These are phyloP conservation scores for Rutstroemia sp. DNA, from an alignment of 2,329 filamentous ascomycete genomes.

Conservation along the genomic window DNA sequence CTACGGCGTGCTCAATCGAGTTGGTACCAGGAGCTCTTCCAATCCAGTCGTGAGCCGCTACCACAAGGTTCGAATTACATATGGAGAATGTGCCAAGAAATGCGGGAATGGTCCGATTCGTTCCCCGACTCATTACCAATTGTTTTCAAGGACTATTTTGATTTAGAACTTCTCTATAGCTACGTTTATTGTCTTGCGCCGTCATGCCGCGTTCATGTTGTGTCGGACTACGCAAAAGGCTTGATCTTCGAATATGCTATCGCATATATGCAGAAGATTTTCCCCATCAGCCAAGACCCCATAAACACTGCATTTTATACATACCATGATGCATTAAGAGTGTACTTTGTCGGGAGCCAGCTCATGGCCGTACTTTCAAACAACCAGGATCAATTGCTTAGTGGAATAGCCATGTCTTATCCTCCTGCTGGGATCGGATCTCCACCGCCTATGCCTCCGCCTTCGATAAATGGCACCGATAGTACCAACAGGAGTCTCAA, in stretches of 20 bases:
- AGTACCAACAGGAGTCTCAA: constrained; percentile 49
- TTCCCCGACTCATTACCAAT: constrained; percentile 59
- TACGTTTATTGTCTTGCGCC: constrained; percentile 85
- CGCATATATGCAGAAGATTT: constrained; percentile 70
- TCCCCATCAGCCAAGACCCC: constrained; percentile 55
- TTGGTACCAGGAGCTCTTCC: constrained; percentile 86
- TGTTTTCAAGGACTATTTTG: constrained; percentile 68
- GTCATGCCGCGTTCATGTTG: constrained; percentile 62
- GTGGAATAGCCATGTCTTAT: constrained; percentile 27
- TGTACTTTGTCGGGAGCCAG: constrained; percentile 66
- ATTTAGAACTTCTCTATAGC: constrained; percentile 83
- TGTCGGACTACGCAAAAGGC: constrained; percentile 68
- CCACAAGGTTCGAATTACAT: constrained; percentile 63
- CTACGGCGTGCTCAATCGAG: constrained; percentile 79
- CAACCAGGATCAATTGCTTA: constrained; percentile 48
- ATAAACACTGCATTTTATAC: constrained; percentile 64
- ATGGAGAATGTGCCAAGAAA: constrained; percentile 68
- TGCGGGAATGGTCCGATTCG: constrained; percentile 75
- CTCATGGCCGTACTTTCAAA: constrained; percentile 54
- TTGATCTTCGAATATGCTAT: constrained; percentile 83
- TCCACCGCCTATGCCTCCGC: constrained; percentile 46
- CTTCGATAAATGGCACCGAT: constrained; percentile 35
- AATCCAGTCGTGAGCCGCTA: constrained; percentile 63
- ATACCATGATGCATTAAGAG: constrained; percentile 79
- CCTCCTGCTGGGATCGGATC: constrained; percentile 25